Percentiles rank a stretch among this genome's conserved stretches.
phyloP scores from a whole-genome alignment of 768 basidiomycete genomes.

The Tricholoma sp. region DNA sequence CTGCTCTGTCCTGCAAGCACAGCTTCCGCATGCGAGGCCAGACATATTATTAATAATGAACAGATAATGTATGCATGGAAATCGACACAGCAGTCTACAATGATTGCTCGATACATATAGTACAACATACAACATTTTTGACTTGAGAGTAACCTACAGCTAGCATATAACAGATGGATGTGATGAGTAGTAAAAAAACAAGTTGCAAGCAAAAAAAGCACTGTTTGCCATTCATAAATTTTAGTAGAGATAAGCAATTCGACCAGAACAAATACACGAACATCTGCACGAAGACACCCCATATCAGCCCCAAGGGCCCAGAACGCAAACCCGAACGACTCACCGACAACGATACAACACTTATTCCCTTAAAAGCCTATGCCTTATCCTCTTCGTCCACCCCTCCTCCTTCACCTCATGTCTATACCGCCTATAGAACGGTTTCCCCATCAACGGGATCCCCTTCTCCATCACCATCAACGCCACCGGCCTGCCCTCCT shows the following conservation, averaged over 20 bases:
- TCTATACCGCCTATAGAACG: slow-evolving; percentile 32
- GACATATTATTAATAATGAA: too few relatives aligned
- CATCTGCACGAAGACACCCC: neutral
- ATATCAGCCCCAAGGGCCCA: neutral
- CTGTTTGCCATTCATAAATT: neutral
- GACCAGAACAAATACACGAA: neutral
- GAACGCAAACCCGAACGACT: neutral
- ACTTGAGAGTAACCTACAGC: neutral
- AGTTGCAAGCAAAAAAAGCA: neutral
- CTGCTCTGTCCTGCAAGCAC: too few relatives aligned
- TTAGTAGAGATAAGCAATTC: neutral
- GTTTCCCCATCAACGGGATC: slow-evolving; percentile 33
- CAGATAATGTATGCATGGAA: too few relatives aligned
- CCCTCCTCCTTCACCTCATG: slow-evolving; percentile 5
- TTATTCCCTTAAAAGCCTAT: slow-evolving; percentile 1
- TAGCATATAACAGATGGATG: neutral
- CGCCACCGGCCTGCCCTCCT: slow-evolving; percentile 18
- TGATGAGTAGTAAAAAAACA: neutral
- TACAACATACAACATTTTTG: neutral
- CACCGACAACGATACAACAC: neutral
- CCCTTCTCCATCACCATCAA: slow-evolving; percentile 34
- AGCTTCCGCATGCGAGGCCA: too few relatives aligned
- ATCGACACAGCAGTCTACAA: too few relatives aligned
- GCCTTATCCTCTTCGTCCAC: neutral
- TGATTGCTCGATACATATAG: neutral